Base-by-base conservation (phyloP, 352 stramenopile species). In the Phytophthora europaea region DNA sequence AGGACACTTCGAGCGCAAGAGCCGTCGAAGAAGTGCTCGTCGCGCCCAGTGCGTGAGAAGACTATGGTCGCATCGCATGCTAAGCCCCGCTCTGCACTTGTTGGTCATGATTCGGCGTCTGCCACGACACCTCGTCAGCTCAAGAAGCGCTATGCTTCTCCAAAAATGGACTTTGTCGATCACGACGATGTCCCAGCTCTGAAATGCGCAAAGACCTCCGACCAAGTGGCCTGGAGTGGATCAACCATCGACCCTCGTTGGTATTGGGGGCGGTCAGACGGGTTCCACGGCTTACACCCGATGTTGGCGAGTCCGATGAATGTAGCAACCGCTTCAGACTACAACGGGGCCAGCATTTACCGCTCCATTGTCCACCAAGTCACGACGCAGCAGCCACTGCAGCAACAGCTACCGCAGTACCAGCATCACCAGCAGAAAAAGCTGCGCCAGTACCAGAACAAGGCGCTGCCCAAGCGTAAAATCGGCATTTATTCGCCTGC, bases 401-500 rank as follows among this genome's bases (percentile, higher is more conserved):
- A 50, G 28, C 54, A 53, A 7, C 65, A 67, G 43, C 40, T 56
- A 18, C 45, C 53, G 20, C 55, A 43, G 20, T n/a, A 33, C 22
- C 58, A 60, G 45, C 57, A 40, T 22, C 15, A 52, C 47, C 47
- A 52, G 18, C n/a, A 26, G n/a, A 52, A 52, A 52, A 52, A 52
- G n/a, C 47, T 52, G 47, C 47, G 47, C 20, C 47, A 52, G 47
- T n/a, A 23, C 47, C 47, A 52, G 47, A 52, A n/a, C 20, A 28
- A n/a, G 47, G 20, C 58, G 6, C 0, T 47, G 3, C 43, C 72
- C 9, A 55, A 52, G 51, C 77, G 81, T 20, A 87, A 81, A 50
- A 92, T 94, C 61, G 87, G 87, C 15, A 83, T 83, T 45, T 94
- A 94, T 62, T 75, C 74, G 15, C 88, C 88, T 0, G 71, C 82